Base-by-base conservation (phyloP, 2,329 filamentous ascomycete genomes). In the Achaetomium macrosporum region DNA sequence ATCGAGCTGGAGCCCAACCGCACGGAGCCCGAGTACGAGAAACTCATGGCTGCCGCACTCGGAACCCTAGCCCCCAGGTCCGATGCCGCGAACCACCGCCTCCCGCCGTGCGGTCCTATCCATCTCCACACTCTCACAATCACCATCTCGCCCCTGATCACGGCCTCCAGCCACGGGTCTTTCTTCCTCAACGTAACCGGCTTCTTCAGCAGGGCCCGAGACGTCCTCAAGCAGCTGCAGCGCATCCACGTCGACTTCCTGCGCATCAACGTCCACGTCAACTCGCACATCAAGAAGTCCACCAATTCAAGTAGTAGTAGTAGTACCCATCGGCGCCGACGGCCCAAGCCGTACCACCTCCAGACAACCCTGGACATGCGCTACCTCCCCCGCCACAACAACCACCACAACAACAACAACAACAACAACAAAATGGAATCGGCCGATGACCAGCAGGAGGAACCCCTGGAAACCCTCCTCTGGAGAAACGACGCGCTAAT, bases 1-100 rank as follows among this genome's bases (percentile, higher is more conserved):
- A 64, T 80, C 39, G 67, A 72, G 37, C 68, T 77, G 1, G 71
- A 77, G 47, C 58, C 63, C 8, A 75, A 72, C 54, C 71, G 74
- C 5, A 68, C 65, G 2, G 56, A 53, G 1, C 37, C 8, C 11
- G 41, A 55, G 11, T 64, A 68, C 53, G 53, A 61, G 9, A 54
- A 55, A 1, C 59, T 65, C 2, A 41, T 60, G 36, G 33, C 45
- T 0, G 44, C 44, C 2, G 61, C 55, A 0, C 50, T 62, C 5
- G 15, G 50, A 10, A 51, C 54, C 2, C 39, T 61, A 10, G 55
- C 48, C 5, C 10, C 35, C 15, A 2, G 35, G 35, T 3, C 35
- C 15, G n/a, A 15, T 13, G 8, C 9, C 15, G 13, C 3, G 15
- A 37, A 37, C 15, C 12, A 13, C 35, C 15, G 9, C 6, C 36